These are phyloP conservation scores for Arthrobotrys musiformis DNA, from an alignment of 2,329 filamentous ascomycete genomes.

Conservation along the genomic window DNA sequence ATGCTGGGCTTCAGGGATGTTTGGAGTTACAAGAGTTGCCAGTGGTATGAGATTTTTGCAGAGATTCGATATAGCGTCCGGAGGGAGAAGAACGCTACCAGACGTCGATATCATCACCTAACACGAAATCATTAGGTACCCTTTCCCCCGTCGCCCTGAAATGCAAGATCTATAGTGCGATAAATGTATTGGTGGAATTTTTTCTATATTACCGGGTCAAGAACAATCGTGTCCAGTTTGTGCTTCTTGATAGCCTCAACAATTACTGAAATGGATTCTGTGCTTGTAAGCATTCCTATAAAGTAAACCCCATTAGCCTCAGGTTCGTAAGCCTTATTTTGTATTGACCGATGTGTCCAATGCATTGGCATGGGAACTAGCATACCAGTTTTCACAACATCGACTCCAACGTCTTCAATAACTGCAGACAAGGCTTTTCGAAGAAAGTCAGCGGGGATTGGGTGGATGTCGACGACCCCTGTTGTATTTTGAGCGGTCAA, in stretches of 20 bases:
- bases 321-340: too few species aligned
- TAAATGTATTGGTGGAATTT: too few species aligned
- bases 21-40: slow-evolving; percentile 78
- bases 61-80: slow-evolving; percentile 72
- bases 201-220: slow-evolving; percentile 75
- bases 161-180: background rate
- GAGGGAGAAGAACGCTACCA: slow-evolving; percentile 75
- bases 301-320: background rate
- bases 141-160: background rate
- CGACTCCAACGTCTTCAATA: slow-evolving; percentile 82
- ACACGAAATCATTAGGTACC: slow-evolving; percentile 1
- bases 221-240: slow-evolving; percentile 70
- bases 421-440: slow-evolving; percentile 85
- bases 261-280: slow-evolving; percentile 75
- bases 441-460: slow-evolving; percentile 81
- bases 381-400: slow-evolving; percentile 91
- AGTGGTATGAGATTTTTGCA: slow-evolving; percentile 71
- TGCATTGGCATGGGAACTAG: slow-evolving; percentile 64
- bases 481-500: slow-evolving; percentile 95
- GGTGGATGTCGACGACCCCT: slow-evolving; percentile 83
- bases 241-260: slow-evolving; percentile 72
- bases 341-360: background rate
- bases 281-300: slow-evolving; percentile 82
- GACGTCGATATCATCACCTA: slow-evolving; percentile 93
- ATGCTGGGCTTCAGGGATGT: slow-evolving; percentile 78